Evolutionary conservation across 768 basidiomycete species (phyloP).

Genomic region (Rhizopogon sp.): DNA sequence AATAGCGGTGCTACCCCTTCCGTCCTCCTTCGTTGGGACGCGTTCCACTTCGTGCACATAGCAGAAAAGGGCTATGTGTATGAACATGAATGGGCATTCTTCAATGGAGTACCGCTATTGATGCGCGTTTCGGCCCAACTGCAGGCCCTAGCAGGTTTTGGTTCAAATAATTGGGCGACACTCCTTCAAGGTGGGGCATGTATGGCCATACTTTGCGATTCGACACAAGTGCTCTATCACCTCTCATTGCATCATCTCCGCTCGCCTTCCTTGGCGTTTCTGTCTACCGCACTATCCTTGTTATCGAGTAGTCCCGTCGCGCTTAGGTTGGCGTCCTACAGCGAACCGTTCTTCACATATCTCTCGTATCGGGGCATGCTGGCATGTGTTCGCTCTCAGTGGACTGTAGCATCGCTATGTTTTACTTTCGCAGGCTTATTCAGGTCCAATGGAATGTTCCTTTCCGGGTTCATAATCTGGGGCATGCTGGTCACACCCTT

Average conservation of each 20-base stretch:
- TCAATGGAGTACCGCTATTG: slow-evolving; percentile 60
- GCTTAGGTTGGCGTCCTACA: slow-evolving; percentile 66
- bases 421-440: slow-evolving; percentile 65
- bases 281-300: slow-evolving; percentile 64
- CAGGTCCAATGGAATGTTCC: slow-evolving; percentile 73
- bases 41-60: slow-evolving; percentile 72
- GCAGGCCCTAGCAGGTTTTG: slow-evolving; percentile 1
- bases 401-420: slow-evolving; percentile 49
- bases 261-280: slow-evolving; percentile 53
- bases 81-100: slow-evolving; percentile 88
- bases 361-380: slow-evolving; percentile 58
- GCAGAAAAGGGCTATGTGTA: slow-evolving; percentile 52
- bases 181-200: slow-evolving; percentile 34
- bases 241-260: slow-evolving; percentile 56
- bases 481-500: slow-evolving; percentile 55
- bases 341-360: slow-evolving; percentile 83
- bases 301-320: slow-evolving; percentile 79
- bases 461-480: slow-evolving; percentile 80
- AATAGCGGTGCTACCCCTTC: neutral
- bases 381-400: slow-evolving; percentile 32
- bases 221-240: slow-evolving; percentile 45
- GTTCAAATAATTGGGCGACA: slow-evolving; percentile 9
- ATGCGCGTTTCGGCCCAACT: slow-evolving; percentile 36
- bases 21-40: slow-evolving; percentile 78
- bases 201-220: slow-evolving; percentile 34